These are phyloP conservation scores for Diaporthe ilicicola DNA, from an alignment of 2,329 filamentous ascomycete species.

Conservation along the genomic window DNA sequence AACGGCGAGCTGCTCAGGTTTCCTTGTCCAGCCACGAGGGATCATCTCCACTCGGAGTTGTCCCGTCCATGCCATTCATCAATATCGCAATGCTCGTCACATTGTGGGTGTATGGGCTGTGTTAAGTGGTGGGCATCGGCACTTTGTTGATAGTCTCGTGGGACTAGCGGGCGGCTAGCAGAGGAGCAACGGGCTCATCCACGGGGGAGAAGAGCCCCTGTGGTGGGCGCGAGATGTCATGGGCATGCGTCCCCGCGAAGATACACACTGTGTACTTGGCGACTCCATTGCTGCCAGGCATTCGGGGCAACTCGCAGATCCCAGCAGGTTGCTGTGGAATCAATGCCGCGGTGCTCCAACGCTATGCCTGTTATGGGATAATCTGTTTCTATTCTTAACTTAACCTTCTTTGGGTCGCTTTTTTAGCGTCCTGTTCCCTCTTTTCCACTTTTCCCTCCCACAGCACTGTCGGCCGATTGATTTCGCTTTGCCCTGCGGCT, in stretches of 20 bases:
- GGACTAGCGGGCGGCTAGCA: constrained; percentile 8
- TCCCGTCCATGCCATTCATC: not conserved
- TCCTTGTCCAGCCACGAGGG: constrained; percentile 15
- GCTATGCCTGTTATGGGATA: constrained; percentile 12
- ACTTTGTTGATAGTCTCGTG: not conserved
- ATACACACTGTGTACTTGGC: constrained; percentile 30
- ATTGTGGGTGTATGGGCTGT: constrained; percentile 16
- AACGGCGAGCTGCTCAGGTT: constrained; percentile 3
- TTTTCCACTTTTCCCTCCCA: constrained; percentile 20
- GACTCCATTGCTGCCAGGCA: not conserved
- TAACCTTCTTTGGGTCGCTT: constrained; percentile 34
- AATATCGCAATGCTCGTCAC: constrained; percentile 19
- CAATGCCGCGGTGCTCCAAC: constrained; percentile 22
- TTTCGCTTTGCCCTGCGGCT: constrained; percentile 14
- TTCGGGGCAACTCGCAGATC: constrained; percentile 27
- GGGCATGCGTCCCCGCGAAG: not conserved
- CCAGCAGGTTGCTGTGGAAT: constrained; percentile 23
- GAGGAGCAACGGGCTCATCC: constrained; percentile 11
- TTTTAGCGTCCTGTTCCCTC: constrained; percentile 24
- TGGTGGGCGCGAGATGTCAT: not conserved
- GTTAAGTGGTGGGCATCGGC: not conserved
- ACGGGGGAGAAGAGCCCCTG: constrained; percentile 12
- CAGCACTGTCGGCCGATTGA: constrained; percentile 23
- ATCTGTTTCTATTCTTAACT: constrained; percentile 32
- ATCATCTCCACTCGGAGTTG: not conserved